A percentile compares a stretch with the other conserved stretches of the same genome.
Conservation (phyloP, 2,329 filamentous ascomycete species). For the Sclerotiophoma versabilis region DNA sequence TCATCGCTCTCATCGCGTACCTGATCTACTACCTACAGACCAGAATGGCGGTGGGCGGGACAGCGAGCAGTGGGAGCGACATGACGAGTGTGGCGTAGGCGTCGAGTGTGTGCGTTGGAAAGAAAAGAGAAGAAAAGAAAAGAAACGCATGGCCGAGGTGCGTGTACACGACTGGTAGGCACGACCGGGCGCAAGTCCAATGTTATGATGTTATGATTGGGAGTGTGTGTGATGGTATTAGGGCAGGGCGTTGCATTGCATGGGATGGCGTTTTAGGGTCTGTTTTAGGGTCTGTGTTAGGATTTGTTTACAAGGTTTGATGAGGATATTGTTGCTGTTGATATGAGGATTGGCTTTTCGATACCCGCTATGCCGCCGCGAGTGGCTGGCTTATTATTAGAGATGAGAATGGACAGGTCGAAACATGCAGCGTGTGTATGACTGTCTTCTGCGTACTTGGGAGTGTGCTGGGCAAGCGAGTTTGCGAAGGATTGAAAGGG, state of each 20-base stretch:
- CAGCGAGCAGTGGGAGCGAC: constrained; percentile 37
- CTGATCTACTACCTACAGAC: constrained; percentile 59
- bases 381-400: constrained; percentile 1
- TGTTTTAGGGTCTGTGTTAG: neutral
- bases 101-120: neutral
- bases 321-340: neutral
- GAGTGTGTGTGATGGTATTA: too few relatives aligned
- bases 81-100: constrained; percentile 30
- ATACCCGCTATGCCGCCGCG: constrained; percentile 9
- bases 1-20: constrained; percentile 58
- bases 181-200: neutral
- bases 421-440: neutral
- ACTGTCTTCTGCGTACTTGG: too few relatives aligned
- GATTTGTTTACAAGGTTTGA: neutral
- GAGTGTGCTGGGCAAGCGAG: too few relatives aligned
- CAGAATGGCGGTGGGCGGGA: constrained; percentile 49
- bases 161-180: neutral
- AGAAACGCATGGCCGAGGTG: too few relatives aligned
- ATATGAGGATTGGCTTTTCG: constrained; percentile 4
- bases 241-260: neutral
- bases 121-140: too few relatives aligned
- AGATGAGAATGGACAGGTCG: neutral
- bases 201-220: neutral
- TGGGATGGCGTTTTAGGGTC: constrained; percentile 5
- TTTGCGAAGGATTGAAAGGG: too few relatives aligned